phyloP scores from a whole-genome alignment of 371 early-diverging fungal species.

The Lichtheimia hyalospora region DNA sequence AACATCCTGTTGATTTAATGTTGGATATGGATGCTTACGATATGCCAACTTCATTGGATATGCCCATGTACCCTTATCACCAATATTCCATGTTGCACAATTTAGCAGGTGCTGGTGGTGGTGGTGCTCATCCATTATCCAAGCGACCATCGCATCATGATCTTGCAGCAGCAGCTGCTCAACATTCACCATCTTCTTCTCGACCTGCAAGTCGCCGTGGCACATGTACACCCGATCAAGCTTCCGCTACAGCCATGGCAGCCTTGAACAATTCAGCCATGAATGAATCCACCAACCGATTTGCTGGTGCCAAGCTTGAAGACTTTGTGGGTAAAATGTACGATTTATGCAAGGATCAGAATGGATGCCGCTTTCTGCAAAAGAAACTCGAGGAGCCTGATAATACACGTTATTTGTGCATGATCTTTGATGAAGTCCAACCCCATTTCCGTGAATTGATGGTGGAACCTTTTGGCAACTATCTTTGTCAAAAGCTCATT shows the following conservation, averaged over 20 bases:
- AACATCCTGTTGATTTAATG: not conserved
- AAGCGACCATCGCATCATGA: no score
- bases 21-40: no score
- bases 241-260: not conserved
- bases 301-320: constrained; percentile 60
- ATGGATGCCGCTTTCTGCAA: constrained; percentile 89
- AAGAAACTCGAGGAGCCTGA: constrained; percentile 79
- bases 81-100: constrained; percentile 15
- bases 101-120: not conserved
- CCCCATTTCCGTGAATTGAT: constrained; percentile 77
- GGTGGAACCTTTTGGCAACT: constrained; percentile 93
- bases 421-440: constrained; percentile 76
- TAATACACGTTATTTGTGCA: constrained; percentile 43
- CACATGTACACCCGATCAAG: not conserved
- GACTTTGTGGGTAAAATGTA: constrained; percentile 75
- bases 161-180: no score
- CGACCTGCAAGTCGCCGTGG: no score
- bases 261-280: constrained; percentile 1
- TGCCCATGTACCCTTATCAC: constrained; percentile 12
- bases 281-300: constrained; percentile 44
- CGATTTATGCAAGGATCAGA: constrained; percentile 84
- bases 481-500: constrained; percentile 86
- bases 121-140: no score
- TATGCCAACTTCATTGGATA: no score
- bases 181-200: no score